These are phyloP conservation scores for Talaromyces sp. DNA, from an alignment of 2,329 filamentous ascomycete species.

Conservation along the genomic window DNA sequence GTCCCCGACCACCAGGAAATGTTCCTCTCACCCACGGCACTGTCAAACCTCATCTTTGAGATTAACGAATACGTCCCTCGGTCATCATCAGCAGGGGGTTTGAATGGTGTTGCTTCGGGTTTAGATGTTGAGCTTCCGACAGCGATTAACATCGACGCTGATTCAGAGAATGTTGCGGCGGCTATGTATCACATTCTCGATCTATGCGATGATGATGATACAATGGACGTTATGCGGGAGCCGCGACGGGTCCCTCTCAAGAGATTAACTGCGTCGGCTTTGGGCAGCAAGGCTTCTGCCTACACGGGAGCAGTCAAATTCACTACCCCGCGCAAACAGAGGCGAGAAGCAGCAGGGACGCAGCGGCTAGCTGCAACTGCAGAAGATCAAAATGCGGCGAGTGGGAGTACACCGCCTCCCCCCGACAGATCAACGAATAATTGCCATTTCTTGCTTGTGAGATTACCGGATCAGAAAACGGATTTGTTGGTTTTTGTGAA, in stretches of 20 bases:
- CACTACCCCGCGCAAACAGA: conserved; percentile 24
- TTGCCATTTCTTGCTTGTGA: conserved; percentile 73
- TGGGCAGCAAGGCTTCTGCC: conserved; percentile 22
- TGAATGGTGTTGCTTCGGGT: conserved; percentile 23
- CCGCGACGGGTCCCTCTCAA: conserved; percentile 51
- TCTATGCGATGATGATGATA: conserved; percentile 63
- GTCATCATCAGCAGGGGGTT: conserved; percentile 24
- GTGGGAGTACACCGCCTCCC: conserved; percentile 24
- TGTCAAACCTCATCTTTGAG: conserved; percentile 85
- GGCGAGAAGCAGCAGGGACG: conserved; percentile 17
- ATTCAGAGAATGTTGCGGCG: conserved; percentile 66
- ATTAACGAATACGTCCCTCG: conserved; percentile 74
- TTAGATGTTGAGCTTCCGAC: background rate
- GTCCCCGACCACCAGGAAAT: conserved; percentile 74
- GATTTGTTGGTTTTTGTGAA: conserved; percentile 86
- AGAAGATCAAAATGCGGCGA: conserved; percentile 23
- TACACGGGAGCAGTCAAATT: conserved; percentile 34
- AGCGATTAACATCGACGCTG: conserved; percentile 49
- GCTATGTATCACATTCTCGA: conserved; percentile 68
- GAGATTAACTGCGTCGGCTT: conserved; percentile 49
- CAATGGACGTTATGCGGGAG: conserved; percentile 65
- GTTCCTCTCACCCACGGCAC: conserved; percentile 78
- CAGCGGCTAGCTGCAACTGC: background rate
- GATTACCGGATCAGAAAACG: conserved; percentile 71
- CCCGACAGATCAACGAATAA: conserved; percentile 52